A percentile compares a stretch with the other conserved stretches of the same genome.
phyloP scores from a whole-genome alignment of 208 protist genomes.

The Trypanosoma cruzi region DNA sequence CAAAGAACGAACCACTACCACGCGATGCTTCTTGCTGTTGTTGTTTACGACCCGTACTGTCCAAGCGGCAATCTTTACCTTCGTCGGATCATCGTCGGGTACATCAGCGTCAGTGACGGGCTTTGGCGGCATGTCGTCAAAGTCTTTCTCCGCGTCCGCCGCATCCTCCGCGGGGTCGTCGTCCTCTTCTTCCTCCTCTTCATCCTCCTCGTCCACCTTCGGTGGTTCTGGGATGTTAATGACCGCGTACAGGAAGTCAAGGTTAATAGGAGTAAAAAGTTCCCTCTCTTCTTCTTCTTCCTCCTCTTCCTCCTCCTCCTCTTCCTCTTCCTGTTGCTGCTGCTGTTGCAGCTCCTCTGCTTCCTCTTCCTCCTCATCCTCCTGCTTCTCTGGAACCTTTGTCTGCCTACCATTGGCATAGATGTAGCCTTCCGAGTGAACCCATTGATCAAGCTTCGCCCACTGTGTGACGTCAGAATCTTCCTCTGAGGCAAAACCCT shows the following conservation, averaged over 20 bases:
- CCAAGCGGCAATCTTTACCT: slow-evolving; percentile 88
- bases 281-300: slow-evolving; percentile 89
- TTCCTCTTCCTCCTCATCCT: slow-evolving; percentile 80
- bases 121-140: slow-evolving; percentile 77
- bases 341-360: slow-evolving; percentile 50
- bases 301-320: slow-evolving; percentile 67
- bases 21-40: slow-evolving; percentile 79
- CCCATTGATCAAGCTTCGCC: slow-evolving; percentile 83
- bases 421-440: slow-evolving; percentile 83
- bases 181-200: slow-evolving; percentile 70
- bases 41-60: slow-evolving; percentile 78
- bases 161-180: slow-evolving; percentile 36
- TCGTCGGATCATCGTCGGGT: slow-evolving; percentile 82
- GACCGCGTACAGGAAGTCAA: slow-evolving; percentile 81
- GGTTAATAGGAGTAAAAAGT: slow-evolving; percentile 78
- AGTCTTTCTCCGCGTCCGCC: slow-evolving; percentile 20
- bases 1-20: slow-evolving; percentile 85
- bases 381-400: slow-evolving; percentile 85
- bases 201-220: slow-evolving; percentile 73
- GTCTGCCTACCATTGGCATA: slow-evolving; percentile 90
- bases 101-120: slow-evolving; percentile 80
- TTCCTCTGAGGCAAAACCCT: slow-evolving; percentile 70
- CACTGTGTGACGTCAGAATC: slow-evolving; percentile 80
- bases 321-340: slow-evolving; percentile 54
- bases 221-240: slow-evolving; percentile 88